Evolutionary conservation across 2,329 filamentous ascomycete species (phyloP).

Genomic region (Periconia digitata): DNA sequence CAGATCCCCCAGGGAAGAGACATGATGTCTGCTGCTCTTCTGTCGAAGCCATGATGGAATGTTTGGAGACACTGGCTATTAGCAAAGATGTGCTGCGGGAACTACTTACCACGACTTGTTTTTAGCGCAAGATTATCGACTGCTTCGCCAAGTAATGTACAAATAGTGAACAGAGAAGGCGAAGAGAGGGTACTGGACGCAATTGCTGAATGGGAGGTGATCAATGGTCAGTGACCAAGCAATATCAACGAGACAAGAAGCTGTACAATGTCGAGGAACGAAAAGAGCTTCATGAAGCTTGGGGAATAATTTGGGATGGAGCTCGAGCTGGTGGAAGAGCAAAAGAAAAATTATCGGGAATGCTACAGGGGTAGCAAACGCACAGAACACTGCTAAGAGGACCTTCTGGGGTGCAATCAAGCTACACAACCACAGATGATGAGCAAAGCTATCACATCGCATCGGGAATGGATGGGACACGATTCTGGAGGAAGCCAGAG

Average conservation of each 20-base stretch:
- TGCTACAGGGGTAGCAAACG: background rate
- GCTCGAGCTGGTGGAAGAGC: background rate
- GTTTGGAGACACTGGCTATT: background rate
- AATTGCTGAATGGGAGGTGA: too few species aligned
- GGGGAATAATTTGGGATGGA: too few species aligned
- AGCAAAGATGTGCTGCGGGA: background rate
- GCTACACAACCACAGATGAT: background rate
- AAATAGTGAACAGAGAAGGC: background rate
- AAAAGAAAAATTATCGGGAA: background rate
- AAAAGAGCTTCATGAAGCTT: background rate
- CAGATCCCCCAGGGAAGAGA: slow-evolving; percentile 13
- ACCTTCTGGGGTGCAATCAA: background rate
- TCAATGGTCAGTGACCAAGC: too few species aligned
- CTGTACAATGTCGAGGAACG: background rate
- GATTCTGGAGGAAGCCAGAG: background rate
- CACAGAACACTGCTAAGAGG: background rate
- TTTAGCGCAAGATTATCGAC: background rate
- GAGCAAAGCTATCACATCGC: background rate
- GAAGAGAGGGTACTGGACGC: background rate
- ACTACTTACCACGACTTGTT: background rate
- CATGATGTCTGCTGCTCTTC: slow-evolving; percentile 9
- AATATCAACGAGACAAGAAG: background rate
- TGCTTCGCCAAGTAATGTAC: background rate
- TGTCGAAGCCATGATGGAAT: slow-evolving; percentile 11
- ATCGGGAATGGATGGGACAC: background rate